These are phyloP conservation scores for Cucurbita maxima DNA, from an alignment of 306 rosid species.

Conservation along the genomic window DNA sequence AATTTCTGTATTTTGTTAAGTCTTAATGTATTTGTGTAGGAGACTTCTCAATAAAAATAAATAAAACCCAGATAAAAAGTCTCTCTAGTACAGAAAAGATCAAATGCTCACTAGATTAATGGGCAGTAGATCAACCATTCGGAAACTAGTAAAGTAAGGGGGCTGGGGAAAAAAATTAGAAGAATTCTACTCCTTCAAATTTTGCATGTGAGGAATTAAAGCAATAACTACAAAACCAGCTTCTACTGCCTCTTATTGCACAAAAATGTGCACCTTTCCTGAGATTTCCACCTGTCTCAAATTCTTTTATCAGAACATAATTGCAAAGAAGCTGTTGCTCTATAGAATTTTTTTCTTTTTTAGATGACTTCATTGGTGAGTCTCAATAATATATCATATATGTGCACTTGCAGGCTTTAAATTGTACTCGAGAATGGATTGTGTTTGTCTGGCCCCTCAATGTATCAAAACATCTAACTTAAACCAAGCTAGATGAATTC, in stretches of 20 bases:
- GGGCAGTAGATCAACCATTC: neutral
- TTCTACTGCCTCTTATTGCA: neutral
- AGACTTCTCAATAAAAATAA: neutral
- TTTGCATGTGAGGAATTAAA: neutral
- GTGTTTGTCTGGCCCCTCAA: neutral
- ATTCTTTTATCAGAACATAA: neutral
- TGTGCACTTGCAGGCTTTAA: neutral
- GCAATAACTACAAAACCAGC: neutral
- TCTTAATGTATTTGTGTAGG: slow-evolving; percentile 6
- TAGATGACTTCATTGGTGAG: neutral
- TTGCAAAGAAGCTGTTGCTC: neutral
- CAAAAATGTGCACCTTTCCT: too few relatives aligned
- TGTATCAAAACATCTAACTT: neutral
- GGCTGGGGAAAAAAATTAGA: neutral
- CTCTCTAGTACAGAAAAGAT: too few relatives aligned
- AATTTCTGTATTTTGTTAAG: slow-evolving; percentile 61
- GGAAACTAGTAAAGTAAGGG: neutral
- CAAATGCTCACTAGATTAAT: neutral
- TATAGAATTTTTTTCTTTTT: neutral
- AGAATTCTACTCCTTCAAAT: neutral
- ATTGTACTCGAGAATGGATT: neutral
- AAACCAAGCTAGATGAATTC: neutral
- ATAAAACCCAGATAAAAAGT: neutral
- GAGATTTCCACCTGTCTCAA: neutral
- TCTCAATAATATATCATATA: neutral